phyloP scores from a whole-genome alignment of 2,329 filamentous ascomycete species.

The Fusarium oligoseptatum region DNA sequence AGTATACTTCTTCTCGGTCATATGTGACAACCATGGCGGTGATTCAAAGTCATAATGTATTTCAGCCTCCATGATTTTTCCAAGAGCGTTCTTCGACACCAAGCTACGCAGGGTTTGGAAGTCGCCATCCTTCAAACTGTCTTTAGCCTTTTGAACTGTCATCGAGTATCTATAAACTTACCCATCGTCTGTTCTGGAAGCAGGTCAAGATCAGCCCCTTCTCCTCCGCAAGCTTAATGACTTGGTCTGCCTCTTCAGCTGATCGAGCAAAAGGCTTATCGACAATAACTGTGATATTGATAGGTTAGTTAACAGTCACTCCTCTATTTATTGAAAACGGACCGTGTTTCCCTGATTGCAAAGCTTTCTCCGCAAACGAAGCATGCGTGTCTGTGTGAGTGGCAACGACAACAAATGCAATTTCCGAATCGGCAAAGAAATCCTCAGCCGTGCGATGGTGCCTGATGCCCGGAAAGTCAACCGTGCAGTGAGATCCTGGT shows the following conservation, averaged over 20 bases:
- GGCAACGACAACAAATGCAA: constrained; percentile 71
- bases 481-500: constrained; percentile 58
- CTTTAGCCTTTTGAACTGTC: background rate
- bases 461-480: constrained; percentile 64
- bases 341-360: constrained; percentile 40
- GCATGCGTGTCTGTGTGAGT: constrained; percentile 40
- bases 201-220: constrained; percentile 39
- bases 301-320: background rate
- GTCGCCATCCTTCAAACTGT: constrained; percentile 32
- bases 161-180: background rate
- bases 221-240: constrained; percentile 34
- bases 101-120: constrained; percentile 36
- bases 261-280: constrained; percentile 42
- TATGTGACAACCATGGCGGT: constrained; percentile 54
- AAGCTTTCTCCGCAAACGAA: constrained; percentile 31
- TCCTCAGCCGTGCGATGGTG: constrained; percentile 70
- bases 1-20: constrained; percentile 50
- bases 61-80: constrained; percentile 74
- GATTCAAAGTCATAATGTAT: constrained; percentile 73
- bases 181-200: constrained; percentile 43
- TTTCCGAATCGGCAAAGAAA: constrained; percentile 68
- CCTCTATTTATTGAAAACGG: background rate
- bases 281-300: constrained; percentile 28
- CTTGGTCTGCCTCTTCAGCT: constrained; percentile 31
- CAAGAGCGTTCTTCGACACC: constrained; percentile 46